Conservation (phyloP, 2,329 filamentous ascomycete genomes). For the Colletotrichum cordylinicola region DNA sequence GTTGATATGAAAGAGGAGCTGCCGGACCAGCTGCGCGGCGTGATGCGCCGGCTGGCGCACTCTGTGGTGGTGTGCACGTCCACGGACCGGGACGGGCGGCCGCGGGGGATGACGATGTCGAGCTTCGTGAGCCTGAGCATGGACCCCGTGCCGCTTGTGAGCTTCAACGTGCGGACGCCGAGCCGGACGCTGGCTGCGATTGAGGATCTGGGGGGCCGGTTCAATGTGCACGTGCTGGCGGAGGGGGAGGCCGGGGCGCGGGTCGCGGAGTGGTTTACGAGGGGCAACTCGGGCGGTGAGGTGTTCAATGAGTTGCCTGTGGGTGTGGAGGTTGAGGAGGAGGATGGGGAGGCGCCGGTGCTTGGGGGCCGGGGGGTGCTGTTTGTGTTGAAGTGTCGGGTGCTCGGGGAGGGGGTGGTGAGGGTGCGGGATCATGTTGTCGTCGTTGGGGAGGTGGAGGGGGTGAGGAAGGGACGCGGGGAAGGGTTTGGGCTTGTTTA, state of each 20-base stretch:
- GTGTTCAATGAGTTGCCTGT: conserved; percentile 42
- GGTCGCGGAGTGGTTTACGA: conserved; percentile 58
- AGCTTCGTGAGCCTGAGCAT: conserved; percentile 63
- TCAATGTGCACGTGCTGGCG: conserved; percentile 62
- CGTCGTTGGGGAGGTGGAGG: conserved; percentile 56
- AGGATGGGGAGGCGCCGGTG: conserved; percentile 40
- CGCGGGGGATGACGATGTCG: conserved; percentile 64
- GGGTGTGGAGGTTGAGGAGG: conserved; percentile 20
- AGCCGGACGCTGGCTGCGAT: conserved; percentile 62
- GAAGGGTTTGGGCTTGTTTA: conserved; percentile 54
- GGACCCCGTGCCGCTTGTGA: conserved; percentile 55
- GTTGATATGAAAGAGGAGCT: conserved; percentile 28
- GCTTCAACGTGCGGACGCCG: conserved; percentile 63
- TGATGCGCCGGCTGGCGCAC: conserved; percentile 60
- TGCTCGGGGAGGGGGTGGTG: conserved; percentile 52
- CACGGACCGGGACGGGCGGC: conserved; percentile 32
- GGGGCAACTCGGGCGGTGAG: conserved; percentile 47
- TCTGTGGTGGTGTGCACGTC: conserved; percentile 63
- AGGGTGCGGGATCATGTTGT: conserved; percentile 57
- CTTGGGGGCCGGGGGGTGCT: conserved; percentile 58
- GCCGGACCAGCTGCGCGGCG: conserved; percentile 52
- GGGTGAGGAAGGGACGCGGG: conserved; percentile 39
- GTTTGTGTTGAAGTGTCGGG: conserved; percentile 49
- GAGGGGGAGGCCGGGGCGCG: conserved; percentile 52
- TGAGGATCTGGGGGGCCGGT: conserved; percentile 40